Base-by-base conservation (phyloP, 495 filamentous ascomycete genomes). In the Penicillium alfredii region DNA sequence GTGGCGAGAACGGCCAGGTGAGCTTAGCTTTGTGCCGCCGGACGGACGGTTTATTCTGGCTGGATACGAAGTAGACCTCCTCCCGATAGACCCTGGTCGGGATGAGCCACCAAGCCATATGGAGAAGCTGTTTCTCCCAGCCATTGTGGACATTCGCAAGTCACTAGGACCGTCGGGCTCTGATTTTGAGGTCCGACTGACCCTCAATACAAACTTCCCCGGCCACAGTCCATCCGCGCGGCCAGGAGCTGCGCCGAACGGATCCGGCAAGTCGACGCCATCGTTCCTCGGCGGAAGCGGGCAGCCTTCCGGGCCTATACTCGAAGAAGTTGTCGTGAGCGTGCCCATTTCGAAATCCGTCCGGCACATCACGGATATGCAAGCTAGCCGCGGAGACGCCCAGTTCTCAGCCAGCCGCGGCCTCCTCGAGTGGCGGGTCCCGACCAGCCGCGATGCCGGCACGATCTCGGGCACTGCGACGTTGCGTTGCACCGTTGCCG, bases 11-110 rank as follows among this genome's bases (percentile, higher is more conserved):
- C 74, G 74, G 23, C 88, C 92, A 0, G 92, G 92, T 1, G 83
- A 94, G 45, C 71, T 99, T 11, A 90, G 84, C 56, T 99, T 97
- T 55, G 77, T 99, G 12, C 92, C 92, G 7, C 92, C 92, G 1
- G 92, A 99, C 55, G 92, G 92, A 12, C 74, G 85, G n/a, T 98
- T 97, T 54, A 84, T 92, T 8, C 72, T 98, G 6, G 88, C 87
- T 16, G 88, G 89, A 3, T 98, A 98, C 50, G 92, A 94, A 58
- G 88, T 94, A 21, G 85, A 97, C 61, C 69, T 98, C 14, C 69
- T 98, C 14, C 84, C 86, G 3, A 74, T 78, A 9, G 58, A 68
- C 33, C 50, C 66, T 1, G 55, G 60, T 36, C 50, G 66, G 20
- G 62, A 74, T 30, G 33, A 65, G 21, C 53, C 68, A 26, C 68